A percentile compares a stretch with the other conserved stretches of the same genome.
Evolutionary conservation across 495 filamentous ascomycete genomes (phyloP).

Genomic region (Aspergillus funiculosus): DNA sequence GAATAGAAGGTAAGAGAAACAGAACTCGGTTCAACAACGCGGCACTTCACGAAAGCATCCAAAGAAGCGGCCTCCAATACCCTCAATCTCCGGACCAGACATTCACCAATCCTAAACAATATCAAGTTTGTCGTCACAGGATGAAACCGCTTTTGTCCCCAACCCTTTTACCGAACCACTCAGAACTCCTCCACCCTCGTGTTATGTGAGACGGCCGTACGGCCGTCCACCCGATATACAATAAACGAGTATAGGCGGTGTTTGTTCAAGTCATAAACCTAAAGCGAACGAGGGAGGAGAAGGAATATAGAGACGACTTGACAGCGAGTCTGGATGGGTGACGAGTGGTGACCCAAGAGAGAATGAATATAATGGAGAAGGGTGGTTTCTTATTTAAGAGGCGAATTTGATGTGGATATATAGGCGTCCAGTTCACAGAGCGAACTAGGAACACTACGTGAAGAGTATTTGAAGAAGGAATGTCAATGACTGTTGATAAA

Average conservation of each 20-base stretch:
- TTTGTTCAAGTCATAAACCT: constrained; percentile 19
- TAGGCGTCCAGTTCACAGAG: background rate
- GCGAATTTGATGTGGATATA: background rate
- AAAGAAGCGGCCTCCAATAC: too few relatives aligned
- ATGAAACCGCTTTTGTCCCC: constrained; percentile 10
- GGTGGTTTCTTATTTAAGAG: too few relatives aligned
- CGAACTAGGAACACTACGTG: background rate
- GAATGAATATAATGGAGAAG: background rate
- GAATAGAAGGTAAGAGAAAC: constrained; percentile 4
- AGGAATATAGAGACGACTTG: background rate
- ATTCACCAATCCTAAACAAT: constrained; percentile 1
- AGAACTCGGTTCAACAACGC: constrained; percentile 9
- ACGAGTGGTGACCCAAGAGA: background rate
- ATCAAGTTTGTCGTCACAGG: background rate
- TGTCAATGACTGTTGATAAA: background rate
- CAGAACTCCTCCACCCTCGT: constrained; percentile 33
- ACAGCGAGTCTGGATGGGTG: background rate
- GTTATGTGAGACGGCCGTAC: constrained; percentile 41
- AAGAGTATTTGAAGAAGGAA: background rate
- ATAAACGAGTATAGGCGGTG: constrained; percentile 17
- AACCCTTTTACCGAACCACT: too few relatives aligned
- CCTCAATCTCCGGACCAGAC: too few relatives aligned
- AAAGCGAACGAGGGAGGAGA: background rate
- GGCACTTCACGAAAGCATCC: constrained; percentile 12
- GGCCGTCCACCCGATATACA: constrained; percentile 41